Evolutionary conservation across 495 filamentous ascomycete species (phyloP).

Genomic region (Pseudoneurospora amorphoporcata): DNA sequence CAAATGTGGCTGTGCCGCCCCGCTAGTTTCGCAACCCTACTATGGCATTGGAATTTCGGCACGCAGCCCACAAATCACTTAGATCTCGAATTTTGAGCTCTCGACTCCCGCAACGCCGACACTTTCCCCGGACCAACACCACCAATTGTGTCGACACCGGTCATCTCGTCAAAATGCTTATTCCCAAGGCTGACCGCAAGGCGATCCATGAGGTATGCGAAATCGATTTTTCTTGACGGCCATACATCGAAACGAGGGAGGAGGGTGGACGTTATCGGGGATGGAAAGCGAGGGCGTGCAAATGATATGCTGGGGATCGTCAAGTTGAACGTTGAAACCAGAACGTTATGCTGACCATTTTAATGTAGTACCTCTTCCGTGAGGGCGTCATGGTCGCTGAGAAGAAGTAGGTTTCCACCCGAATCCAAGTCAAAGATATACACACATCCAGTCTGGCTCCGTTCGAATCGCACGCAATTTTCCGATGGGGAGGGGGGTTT

Average conservation of each 20-base stretch:
- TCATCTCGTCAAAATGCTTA: conserved; percentile 66
- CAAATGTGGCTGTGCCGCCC: conserved; percentile 19
- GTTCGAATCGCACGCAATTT: not conserved
- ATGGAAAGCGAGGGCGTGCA: not conserved
- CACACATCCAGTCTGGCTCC: not conserved
- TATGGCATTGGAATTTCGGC: conserved; percentile 23
- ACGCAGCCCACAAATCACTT: conserved; percentile 26
- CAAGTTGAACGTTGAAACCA: not conserved
- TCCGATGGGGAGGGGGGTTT: not conserved
- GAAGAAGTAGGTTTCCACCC: conserved; percentile 55
- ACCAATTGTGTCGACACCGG: conserved; percentile 31
- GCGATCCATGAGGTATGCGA: conserved; percentile 76
- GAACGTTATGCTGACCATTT: conserved; percentile 24
- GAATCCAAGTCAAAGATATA: conserved; percentile 4
- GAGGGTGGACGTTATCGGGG: not conserved
- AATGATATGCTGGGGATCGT: not conserved
- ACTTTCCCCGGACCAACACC: conserved; percentile 31
- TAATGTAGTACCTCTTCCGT: conserved; percentile 88
- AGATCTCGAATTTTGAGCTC: conserved; percentile 27
- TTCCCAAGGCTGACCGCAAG: conserved; percentile 99
- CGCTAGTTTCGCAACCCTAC: conserved; percentile 23
- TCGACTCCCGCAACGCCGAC: conserved; percentile 22
- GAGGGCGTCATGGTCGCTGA: conserved; percentile 98
- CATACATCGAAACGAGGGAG: not conserved
- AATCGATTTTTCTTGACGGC: not conserved